These are phyloP conservation scores for Neophaeococcomyces mojaviensis DNA, from an alignment of 2,329 filamentous ascomycete species.

Conservation along the genomic window DNA sequence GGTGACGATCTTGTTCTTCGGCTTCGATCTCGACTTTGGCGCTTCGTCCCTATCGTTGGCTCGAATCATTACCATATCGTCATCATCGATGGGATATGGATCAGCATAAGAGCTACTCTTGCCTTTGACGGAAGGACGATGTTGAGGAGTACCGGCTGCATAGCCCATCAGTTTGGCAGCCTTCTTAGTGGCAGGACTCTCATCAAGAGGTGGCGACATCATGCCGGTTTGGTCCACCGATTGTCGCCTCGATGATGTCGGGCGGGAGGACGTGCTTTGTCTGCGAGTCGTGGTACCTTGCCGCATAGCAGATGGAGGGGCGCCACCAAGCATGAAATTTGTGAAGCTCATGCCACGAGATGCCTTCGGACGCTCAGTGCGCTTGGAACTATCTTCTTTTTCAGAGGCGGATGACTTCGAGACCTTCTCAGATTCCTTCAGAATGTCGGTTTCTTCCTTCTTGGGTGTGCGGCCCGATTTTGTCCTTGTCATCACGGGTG, in stretches of 20 bases:
- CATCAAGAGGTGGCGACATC: slow-evolving; percentile 64
- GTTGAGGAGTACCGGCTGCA: slow-evolving; percentile 40
- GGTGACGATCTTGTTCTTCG: slow-evolving; percentile 25
- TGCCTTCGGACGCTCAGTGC: slow-evolving; percentile 47
- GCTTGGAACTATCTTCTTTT: slow-evolving; percentile 50
- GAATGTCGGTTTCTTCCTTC: slow-evolving; percentile 47
- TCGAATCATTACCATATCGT: slow-evolving; percentile 55
- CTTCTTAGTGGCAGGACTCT: slow-evolving; percentile 63
- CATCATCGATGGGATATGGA: slow-evolving; percentile 58
- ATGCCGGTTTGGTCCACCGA: slow-evolving; percentile 62
- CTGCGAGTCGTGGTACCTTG: slow-evolving; percentile 55
- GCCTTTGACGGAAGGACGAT: slow-evolving; percentile 45
- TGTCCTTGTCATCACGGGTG: slow-evolving; percentile 43
- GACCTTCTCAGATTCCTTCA: slow-evolving; percentile 49
- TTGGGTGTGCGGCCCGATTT: slow-evolving; percentile 49
- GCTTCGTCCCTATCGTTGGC: slow-evolving; percentile 31
- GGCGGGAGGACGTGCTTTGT: slow-evolving; percentile 49
- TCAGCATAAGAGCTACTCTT: slow-evolving; percentile 39
- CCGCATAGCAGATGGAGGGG: slow-evolving; percentile 49
- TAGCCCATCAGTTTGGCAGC: slow-evolving; percentile 71
- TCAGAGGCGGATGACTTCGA: slow-evolving; percentile 69
- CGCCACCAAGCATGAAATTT: slow-evolving; percentile 59
- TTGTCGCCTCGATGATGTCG: slow-evolving; percentile 53
- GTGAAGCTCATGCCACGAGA: slow-evolving; percentile 52
- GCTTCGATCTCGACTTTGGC: slow-evolving; percentile 25